Evolutionary conservation across 768 basidiomycete genomes (phyloP), one percentile per base, ranked within the genome.

Genomic region (Boletus rubropictus): DNA sequence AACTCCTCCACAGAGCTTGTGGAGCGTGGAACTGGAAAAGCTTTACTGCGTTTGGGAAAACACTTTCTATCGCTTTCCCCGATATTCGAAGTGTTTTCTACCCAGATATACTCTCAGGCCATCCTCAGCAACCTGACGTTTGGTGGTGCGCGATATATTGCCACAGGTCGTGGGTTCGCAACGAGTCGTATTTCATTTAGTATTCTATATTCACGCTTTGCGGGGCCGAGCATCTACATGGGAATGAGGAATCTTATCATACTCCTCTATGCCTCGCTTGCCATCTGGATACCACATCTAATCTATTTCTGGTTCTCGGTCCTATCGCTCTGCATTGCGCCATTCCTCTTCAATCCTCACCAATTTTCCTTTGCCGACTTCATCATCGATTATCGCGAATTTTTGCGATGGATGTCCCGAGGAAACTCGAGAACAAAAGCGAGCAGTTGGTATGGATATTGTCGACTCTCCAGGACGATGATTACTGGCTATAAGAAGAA

Each of bases 401-500:
- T 94, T 75, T 68, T 99, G 39, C 84, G 96, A 39, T 99, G 96
- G 96, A 98, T 99, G 94, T 96, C 91, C 9, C 82, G 96, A 48
- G 96, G 96, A 47, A 99, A 98, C 69, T 96, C 96, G 39, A 76
- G 92, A 59, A 86, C 90, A 14, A 95, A 97, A 64, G 87, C 89
- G 41, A 98, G 95, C 71, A 94, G 90, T 54, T 99, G 96, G 96
- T 95, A 98, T 65, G 96, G 96, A 2, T 99, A 98, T 69, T 99
- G 96, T 66, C 90, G 96, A 57, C 79, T 98, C 49, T 95, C 92
- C 31, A 74, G 96, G 53, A 99, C 96, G 8, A 88, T 89, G 81
- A 96, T 98, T 56, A 98, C 96, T 15, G 96, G 96, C 34, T 98
- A 92, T 77, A 98, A 98, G 81, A 90, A 96, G 77, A 99, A 98